Evolutionary conservation across 768 basidiomycete genomes (phyloP).

Genomic region (Strobilomyces confusus): DNA sequence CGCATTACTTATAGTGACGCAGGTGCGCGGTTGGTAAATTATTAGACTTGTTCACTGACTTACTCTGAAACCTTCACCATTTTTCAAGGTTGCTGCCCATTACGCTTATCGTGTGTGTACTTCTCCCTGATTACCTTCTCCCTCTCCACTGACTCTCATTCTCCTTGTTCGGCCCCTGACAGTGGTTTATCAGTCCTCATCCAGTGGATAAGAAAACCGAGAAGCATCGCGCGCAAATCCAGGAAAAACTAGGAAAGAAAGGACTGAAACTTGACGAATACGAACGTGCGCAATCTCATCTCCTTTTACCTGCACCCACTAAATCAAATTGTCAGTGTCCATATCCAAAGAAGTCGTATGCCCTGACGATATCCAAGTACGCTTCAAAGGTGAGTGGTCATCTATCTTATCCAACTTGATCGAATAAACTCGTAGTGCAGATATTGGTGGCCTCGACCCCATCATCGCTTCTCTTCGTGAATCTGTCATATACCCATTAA

Average conservation of each 20-base stretch:
- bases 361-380: constrained; percentile 79
- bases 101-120: constrained; percentile 66
- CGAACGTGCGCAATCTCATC: constrained; percentile 59
- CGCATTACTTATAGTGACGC: constrained; percentile 48
- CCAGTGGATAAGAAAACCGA: constrained; percentile 57
- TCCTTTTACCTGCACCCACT: not conserved
- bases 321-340: constrained; percentile 44
- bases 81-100: constrained; percentile 66
- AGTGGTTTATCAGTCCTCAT: constrained; percentile 65
- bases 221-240: constrained; percentile 64
- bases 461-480: constrained; percentile 90
- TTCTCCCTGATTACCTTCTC: not conserved
- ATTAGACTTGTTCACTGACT: not conserved
- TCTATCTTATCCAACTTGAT: not conserved
- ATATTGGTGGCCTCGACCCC: constrained; percentile 90
- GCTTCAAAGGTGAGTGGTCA: constrained; percentile 58
- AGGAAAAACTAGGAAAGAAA: constrained; percentile 67
- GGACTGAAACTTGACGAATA: constrained; percentile 84
- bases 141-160: not conserved
- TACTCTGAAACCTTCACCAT: not conserved
- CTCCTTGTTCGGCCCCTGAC: not conserved
- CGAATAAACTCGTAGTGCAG: constrained; percentile 30
- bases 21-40: constrained; percentile 34
- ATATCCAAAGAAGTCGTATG: constrained; percentile 93
- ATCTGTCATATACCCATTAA: constrained; percentile 92